Base-by-base conservation (phyloP, 768 basidiomycete species). In the Agaricus subrufescens region DNA sequence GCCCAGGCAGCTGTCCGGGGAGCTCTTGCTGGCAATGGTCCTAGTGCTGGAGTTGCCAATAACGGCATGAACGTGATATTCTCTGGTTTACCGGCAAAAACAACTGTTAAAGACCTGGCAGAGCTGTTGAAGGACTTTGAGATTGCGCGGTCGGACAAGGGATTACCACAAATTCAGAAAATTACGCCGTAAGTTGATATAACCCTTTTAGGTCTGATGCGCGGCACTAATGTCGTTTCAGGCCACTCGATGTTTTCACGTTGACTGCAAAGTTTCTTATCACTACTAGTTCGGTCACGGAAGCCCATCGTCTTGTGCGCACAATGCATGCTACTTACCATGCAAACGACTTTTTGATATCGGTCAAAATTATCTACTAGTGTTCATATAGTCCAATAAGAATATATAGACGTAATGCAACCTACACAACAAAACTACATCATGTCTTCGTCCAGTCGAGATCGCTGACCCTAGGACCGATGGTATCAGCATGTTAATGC, bases 251-350 rank as follows among this genome's bases (percentile, higher is more conserved):
- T 23, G 63, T 68, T 38, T 83, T 80, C 61, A 71, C 76, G 5
- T 44, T 80, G 55, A 73, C 71, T 60, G 76, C 84, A 26, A 79
- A 81, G 46, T 82, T 79, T 60, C 60, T 85, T 9, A 73, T 91
- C 27, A 81, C 80, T 34, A 67, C 87, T 52, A 66, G 70, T 2
- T 81, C 82, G 0, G 69, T 75, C 15, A 75, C 86, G 8, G 87
- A 91, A 63, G 91, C 91, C 1, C 81, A 88, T 61, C 81, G 80
- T 51, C 69, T 91, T 26, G 84, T 84, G 19, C 82, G 86, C 49
- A 67, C 73, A 38, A 57, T 86, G 45, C 87, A 93, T 65, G 77
- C 83, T 75, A 83, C 80, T 1, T 69, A 71, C 37, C 37, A 59
- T n/a, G 60, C 64, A 23, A 58, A 59, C 52, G 61, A 61, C 19